Percentiles rank a stretch among this genome's conserved stretches.
These are phyloP conservation scores for Daldinia concentrica DNA, from an alignment of 495 filamentous ascomycete genomes.

Conservation along the genomic window DNA sequence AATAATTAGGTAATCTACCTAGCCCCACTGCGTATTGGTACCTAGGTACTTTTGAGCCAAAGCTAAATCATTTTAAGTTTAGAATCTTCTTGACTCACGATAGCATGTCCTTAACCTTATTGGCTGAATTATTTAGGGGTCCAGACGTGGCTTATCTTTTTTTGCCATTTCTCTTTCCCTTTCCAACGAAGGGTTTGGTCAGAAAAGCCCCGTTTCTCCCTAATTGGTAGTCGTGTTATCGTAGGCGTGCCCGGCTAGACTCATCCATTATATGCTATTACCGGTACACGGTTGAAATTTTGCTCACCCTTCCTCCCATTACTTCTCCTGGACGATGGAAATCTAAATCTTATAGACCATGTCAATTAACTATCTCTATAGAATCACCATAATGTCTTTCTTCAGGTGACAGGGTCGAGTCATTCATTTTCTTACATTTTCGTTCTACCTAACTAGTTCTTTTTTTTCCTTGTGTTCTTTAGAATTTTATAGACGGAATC, in stretches of 20 bases:
- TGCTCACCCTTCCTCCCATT: neutral
- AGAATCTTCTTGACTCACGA: neutral
- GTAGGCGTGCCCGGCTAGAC: slow-evolving; percentile 7
- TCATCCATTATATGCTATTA: neutral
- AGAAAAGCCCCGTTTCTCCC: neutral
- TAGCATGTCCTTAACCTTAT: neutral
- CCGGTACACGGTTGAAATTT: neutral
- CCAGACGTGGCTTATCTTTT: slow-evolving; percentile 14
- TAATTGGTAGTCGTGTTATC: slow-evolving; percentile 6
- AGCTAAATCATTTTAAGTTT: neutral
- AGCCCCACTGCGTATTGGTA: neutral
- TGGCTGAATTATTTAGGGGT: slow-evolving; percentile 7
- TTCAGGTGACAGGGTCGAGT: slow-evolving; percentile 28
- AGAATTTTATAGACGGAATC: neutral
- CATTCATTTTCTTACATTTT: slow-evolving; percentile 1
- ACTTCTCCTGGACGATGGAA: neutral
- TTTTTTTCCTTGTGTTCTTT: neutral
- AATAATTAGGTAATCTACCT: neutral
- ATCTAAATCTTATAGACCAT: neutral
- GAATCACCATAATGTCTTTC: slow-evolving; percentile 26
- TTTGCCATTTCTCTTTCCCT: neutral
- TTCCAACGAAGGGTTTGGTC: neutral
- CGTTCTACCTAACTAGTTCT: neutral
- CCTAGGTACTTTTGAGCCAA: neutral
- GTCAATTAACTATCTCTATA: slow-evolving; percentile 15